These are phyloP conservation scores for Fusarium protoensiforme DNA, from an alignment of 2,329 filamentous ascomycete genomes.

Conservation along the genomic window DNA sequence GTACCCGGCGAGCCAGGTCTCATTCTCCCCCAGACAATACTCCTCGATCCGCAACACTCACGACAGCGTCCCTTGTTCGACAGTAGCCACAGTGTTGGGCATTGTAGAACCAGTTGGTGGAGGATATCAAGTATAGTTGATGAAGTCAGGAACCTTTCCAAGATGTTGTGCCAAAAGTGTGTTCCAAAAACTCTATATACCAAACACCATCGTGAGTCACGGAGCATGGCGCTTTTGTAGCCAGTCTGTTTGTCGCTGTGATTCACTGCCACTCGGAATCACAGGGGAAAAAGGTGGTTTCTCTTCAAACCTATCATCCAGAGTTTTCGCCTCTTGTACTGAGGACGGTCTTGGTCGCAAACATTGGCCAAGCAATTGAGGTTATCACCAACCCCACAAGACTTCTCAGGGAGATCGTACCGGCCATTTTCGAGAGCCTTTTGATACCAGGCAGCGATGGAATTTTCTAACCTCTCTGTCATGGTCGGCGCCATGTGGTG, in stretches of 20 bases:
- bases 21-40: background rate
- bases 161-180: background rate
- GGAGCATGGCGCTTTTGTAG: background rate
- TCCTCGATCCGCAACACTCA: background rate
- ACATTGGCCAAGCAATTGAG: background rate
- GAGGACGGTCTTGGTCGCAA: background rate
- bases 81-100: background rate
- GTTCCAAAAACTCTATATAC: background rate
- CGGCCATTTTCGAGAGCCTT: no score
- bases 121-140: background rate
- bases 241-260: background rate
- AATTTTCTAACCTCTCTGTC: no score
- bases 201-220: background rate
- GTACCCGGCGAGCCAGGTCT: background rate
- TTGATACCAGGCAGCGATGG: no score
- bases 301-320: background rate
- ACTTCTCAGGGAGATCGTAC: background rate
- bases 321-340: background rate
- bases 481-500: no score
- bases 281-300: background rate
- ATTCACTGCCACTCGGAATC: background rate
- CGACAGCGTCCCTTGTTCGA: background rate
- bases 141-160: background rate
- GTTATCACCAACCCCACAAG: background rate
- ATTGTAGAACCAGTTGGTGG: background rate